Conservation (phyloP, 768 basidiomycete genomes). For the Xerocomus spinulosus region DNA sequence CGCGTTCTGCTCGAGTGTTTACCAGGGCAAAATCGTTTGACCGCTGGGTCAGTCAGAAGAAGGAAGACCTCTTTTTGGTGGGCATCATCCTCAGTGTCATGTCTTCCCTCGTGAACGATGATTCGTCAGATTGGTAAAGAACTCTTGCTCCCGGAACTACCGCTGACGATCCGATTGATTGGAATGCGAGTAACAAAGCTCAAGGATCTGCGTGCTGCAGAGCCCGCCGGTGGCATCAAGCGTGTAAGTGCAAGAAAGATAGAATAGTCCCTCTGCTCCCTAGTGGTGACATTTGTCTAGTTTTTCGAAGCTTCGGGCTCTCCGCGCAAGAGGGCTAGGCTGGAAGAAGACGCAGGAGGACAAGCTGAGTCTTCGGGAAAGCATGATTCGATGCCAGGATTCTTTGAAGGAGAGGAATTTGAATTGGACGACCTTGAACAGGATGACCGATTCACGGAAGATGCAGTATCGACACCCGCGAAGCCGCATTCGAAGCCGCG, state of each 20-base stretch:
- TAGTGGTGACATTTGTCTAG: conserved; percentile 29
- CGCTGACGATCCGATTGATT: conserved; percentile 76
- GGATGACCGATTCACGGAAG: conserved; percentile 9
- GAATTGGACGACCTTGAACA: conserved; percentile 17
- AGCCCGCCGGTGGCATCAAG: conserved; percentile 58
- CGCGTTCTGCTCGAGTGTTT: conserved; percentile 44
- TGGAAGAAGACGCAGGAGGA: conserved; percentile 13
- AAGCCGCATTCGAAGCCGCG: conserved; percentile 13
- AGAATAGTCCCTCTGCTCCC: background rate
- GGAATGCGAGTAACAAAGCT: conserved; percentile 87
- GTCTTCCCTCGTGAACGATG: conserved; percentile 4
- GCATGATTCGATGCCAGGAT: conserved; percentile 47
- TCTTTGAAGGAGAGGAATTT: conserved; percentile 43
- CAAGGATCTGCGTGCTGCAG: conserved; percentile 63
- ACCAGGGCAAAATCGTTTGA: conserved; percentile 80
- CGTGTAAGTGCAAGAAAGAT: conserved; percentile 44
- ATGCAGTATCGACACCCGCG: background rate
- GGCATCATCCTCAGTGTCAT: conserved; percentile 21
- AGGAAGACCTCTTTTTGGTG: conserved; percentile 75
- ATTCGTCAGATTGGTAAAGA: conserved; percentile 67
- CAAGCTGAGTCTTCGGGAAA: conserved; percentile 21
- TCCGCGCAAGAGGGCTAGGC: conserved; percentile 40
- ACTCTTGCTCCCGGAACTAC: conserved; percentile 74
- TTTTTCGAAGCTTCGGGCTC: conserved; percentile 49
- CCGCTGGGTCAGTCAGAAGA: conserved; percentile 67